These are phyloP conservation scores for Aspergillus hiratsukae DNA, from an alignment of 2,329 filamentous ascomycete genomes.

Conservation along the genomic window DNA sequence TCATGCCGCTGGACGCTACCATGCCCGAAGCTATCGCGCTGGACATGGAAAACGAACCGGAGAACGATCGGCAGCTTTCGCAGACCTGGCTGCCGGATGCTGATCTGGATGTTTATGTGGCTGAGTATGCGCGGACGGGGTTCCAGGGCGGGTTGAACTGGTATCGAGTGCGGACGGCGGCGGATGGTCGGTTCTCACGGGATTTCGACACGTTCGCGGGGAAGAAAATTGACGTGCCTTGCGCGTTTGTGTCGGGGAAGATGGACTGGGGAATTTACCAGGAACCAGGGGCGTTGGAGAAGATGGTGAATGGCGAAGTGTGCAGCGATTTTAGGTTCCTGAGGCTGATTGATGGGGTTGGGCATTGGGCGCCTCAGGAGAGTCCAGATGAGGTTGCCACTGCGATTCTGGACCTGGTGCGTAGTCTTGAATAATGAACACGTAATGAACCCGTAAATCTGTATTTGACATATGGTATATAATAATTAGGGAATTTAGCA, in stretches of 20 bases:
- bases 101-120: slow-evolving; percentile 57
- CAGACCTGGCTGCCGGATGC: slow-evolving; percentile 53
- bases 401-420: slow-evolving; percentile 44
- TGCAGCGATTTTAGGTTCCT: slow-evolving; percentile 53
- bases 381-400: slow-evolving; percentile 51
- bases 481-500: background rate
- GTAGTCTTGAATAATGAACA: slow-evolving; percentile 2
- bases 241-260: slow-evolving; percentile 57
- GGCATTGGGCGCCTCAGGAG: slow-evolving; percentile 69
- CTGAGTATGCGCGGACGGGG: slow-evolving; percentile 58
- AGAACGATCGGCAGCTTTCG: slow-evolving; percentile 35
- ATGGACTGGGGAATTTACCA: slow-evolving; percentile 67
- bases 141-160: slow-evolving; percentile 66
- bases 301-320: slow-evolving; percentile 42
- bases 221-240: slow-evolving; percentile 57
- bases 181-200: slow-evolving; percentile 38
- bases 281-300: slow-evolving; percentile 60
- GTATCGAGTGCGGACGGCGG: slow-evolving; percentile 58
- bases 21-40: slow-evolving; percentile 57
- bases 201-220: slow-evolving; percentile 59
- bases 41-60: slow-evolving; percentile 50
- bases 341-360: slow-evolving; percentile 55
- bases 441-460: background rate
- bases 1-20: slow-evolving; percentile 55
- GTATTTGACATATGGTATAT: background rate